These are phyloP conservation scores for Aspergillus hiratsukae DNA, from an alignment of 2,329 filamentous ascomycete genomes.

Conservation along the genomic window DNA sequence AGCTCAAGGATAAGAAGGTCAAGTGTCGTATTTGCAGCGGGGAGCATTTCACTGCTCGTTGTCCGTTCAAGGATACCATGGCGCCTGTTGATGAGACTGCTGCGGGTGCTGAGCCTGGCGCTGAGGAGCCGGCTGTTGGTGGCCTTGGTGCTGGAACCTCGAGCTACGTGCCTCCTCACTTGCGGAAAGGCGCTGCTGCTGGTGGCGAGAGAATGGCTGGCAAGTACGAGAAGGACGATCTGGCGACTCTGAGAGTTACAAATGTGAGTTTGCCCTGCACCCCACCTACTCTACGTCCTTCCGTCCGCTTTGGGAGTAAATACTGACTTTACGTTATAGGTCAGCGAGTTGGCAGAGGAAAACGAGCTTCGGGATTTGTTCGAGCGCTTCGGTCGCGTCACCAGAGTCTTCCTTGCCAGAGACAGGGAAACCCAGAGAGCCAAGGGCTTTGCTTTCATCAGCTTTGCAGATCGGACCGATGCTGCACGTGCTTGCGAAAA, in stretches of 20 bases:
- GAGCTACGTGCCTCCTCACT: constrained; percentile 89
- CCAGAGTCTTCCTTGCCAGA: constrained; percentile 95
- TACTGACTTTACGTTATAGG: constrained; percentile 46
- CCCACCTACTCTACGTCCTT: not conserved
- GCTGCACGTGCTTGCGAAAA: constrained; percentile 91
- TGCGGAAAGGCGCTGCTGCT: constrained; percentile 63
- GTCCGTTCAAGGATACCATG: constrained; percentile 99
- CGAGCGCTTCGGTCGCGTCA: constrained; percentile 93
- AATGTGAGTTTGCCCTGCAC: constrained; percentile 63
- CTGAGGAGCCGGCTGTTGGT: constrained; percentile 47
- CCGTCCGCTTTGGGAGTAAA: constrained; percentile 1
- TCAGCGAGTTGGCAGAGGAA: constrained; percentile 96
- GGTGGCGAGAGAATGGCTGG: constrained; percentile 78
- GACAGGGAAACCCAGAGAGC: constrained; percentile 93
- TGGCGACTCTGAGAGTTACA: constrained; percentile 93
- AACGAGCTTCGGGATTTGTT: constrained; percentile 95
- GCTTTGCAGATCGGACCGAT: constrained; percentile 84
- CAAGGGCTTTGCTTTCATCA: constrained; percentile 99
- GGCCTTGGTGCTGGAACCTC: constrained; percentile 63
- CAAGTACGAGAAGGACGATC: constrained; percentile 94
- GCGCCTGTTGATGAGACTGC: constrained; percentile 56
- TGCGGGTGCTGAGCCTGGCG: constrained; percentile 43
- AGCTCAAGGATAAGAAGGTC: constrained; percentile 97
- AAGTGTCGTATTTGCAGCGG: constrained; percentile 99
- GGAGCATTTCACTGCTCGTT: constrained; percentile 98